A percentile compares a stretch with the other conserved stretches of the same genome.
Conservation (phyloP, 148 eudicot genomes). For the Rhododendron ferrugineum region DNA sequence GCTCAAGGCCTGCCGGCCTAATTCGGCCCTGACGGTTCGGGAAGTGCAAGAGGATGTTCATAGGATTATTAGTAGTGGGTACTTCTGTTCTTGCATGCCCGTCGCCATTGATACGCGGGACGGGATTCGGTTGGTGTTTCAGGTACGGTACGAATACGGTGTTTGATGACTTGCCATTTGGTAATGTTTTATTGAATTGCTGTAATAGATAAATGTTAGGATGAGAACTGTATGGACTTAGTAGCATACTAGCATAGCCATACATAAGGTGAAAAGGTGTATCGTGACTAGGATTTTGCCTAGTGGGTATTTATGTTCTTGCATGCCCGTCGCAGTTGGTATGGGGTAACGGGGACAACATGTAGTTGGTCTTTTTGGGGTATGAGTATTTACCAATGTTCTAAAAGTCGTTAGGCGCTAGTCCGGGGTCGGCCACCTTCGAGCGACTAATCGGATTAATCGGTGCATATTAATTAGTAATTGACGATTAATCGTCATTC, state of each 20-base stretch:
- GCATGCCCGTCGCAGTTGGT: constrained; percentile 87
- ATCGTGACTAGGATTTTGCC: constrained; percentile 48
- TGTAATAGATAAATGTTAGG: not conserved
- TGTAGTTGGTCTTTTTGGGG: constrained; percentile 79
- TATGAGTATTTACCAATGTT: constrained; percentile 3
- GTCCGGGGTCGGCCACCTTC: too few species aligned
- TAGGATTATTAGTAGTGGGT: constrained; percentile 80
- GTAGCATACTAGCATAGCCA: not conserved
- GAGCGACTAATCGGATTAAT: too few species aligned
- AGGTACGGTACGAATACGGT: constrained; percentile 61
- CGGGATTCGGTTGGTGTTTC: constrained; percentile 86
- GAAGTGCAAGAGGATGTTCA: constrained; percentile 98
- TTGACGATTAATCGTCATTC: too few species aligned
- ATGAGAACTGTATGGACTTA: not conserved
- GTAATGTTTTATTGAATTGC: too few species aligned
- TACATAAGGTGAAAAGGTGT: not conserved
- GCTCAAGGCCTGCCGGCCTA: constrained; percentile 69
- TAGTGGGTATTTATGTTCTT: constrained; percentile 75
- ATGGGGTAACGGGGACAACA: constrained; percentile 63
- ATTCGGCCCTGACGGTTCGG: constrained; percentile 71
- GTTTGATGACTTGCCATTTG: not conserved
- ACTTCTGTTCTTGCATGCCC: constrained; percentile 87
- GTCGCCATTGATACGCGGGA: constrained; percentile 93
- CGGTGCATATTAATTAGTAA: too few species aligned
- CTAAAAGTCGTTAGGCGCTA: too few species aligned